A percentile compares a stretch with the other conserved stretches of the same genome.
phyloP scores from a whole-genome alignment of 2,329 filamentous ascomycete species.

The Colletotrichum sp. region DNA sequence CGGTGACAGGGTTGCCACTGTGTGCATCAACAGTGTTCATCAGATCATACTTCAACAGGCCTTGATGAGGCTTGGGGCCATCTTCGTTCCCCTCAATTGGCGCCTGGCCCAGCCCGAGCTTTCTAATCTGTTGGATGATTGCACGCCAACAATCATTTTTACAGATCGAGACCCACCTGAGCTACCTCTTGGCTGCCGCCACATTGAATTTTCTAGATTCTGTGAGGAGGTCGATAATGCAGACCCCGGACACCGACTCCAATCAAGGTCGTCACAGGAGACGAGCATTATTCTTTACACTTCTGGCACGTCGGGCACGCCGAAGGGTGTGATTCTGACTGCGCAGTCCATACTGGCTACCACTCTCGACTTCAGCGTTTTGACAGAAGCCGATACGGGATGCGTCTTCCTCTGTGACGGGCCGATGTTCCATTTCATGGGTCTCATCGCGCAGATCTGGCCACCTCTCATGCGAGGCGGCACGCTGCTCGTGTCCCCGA shows the following conservation, averaged over 20 bases:
- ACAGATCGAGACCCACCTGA: constrained; percentile 1
- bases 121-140: background rate
- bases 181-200: background rate
- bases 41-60: constrained; percentile 20
- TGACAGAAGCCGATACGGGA: constrained; percentile 2
- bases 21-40: constrained; percentile 10
- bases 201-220: background rate
- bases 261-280: background rate
- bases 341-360: background rate
- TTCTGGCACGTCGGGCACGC: constrained; percentile 7
- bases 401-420: constrained; percentile 19
- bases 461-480: constrained; percentile 5
- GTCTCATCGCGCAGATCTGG: constrained; percentile 11
- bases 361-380: constrained; percentile 1
- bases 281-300: constrained; percentile 14
- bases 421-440: constrained; percentile 20
- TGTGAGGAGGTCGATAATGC: background rate
- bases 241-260: background rate
- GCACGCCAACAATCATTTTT: constrained; percentile 1
- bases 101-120: constrained; percentile 18
- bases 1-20: constrained; percentile 12
- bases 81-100: constrained; percentile 17
- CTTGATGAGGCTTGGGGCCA: constrained; percentile 4
- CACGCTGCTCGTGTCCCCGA: background rate
- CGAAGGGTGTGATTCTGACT: constrained; percentile 8